Evolutionary conservation across 73 alveolate genomes (phyloP), one percentile per base, ranked within the genome.

Genomic region (Strombidium stylifer): DNA sequence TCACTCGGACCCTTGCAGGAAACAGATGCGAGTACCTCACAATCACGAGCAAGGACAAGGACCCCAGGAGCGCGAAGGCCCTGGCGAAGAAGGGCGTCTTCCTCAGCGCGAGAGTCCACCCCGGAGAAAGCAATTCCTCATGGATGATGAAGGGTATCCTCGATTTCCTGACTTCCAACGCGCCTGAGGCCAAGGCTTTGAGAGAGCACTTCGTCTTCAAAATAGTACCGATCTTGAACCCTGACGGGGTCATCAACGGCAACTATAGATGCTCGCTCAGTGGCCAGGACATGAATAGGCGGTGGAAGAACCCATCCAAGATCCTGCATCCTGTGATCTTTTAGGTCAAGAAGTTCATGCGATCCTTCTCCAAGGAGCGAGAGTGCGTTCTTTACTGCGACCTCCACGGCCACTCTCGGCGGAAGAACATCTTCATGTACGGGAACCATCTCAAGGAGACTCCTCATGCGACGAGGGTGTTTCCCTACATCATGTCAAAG

Each of bases 121-220:
- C 99, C 7, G 99, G 99, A 11, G 99, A 97, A 72, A 78, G 96
- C 1, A 91, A 85, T 56, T 87, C 99, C 45, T 86, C 96, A 25
- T 96, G 90, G 91, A 95, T 96, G 62, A 89, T 93, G 84, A 86
- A 92, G 73, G 98, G 98, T 21, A 61, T 96, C 56, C 83, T 97
- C 11, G 88, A 92, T 32, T 92, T 89, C 58, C 73, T 92, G 45
- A 59, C 81, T 15, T 56, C 87, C 44, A 67, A 64, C 49, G 46
- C 78, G 0, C 51, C 51, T 3, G 82, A 64, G 34, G 90, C 90
- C 18, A 66, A 64, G 56, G 74, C 65, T 46, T 86, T 92, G 27
- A 51, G 98, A 75, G 89, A 92, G 52, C 84, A 89, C 21, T 92
- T 89, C 62, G 87, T 92, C 3, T 92, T 92, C 65, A 92, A 92